Base-by-base conservation (phyloP, 78 protist species). In the Trichosphaerium sp. region DNA sequence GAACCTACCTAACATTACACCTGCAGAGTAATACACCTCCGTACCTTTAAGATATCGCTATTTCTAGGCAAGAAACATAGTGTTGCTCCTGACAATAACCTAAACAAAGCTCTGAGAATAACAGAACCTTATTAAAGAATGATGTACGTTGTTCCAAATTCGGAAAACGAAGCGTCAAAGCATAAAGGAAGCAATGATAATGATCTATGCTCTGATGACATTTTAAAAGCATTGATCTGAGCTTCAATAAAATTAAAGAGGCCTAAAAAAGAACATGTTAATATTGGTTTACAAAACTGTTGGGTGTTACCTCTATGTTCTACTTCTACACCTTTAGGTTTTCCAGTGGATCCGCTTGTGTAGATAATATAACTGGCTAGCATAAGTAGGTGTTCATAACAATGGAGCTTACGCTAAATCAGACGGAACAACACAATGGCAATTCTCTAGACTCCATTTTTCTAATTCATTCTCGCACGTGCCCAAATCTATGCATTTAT, bases 171-270 rank as follows among this genome's bases (percentile, higher is more conserved):
- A 29, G 79, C 79, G 65, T 73, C 79, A 35, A 73, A 73, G 37
- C 79, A 73, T 43, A 73, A 57, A 26, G 79, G 79, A 4, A 73
- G 48, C 57, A 72, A 73, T 61, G 65, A 72, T 11, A 73, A 31
- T 25, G 65, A 14, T 44, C 78, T 73, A 44, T 71, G 59, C 31
- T 4, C 12, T 18, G 38, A 12, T 25, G 11, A 37, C 31, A 73
- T 41, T 61, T 51, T 28, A 61, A 73, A 73, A 5, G 48, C 28
- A 1, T 25, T 35, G 6, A 73, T 73, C 57, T 73, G 79, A 15
- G 41, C 42, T 1, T 49, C 21, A 15, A 73, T 23, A 62, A 73
- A 73, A 18, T 63, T 52, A 4, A 39, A 65, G 12, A 73, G n/a
- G n/a, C n/a, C n/a, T n/a, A n/a, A n/a, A n/a, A n/a, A n/a, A n/a